Base-by-base conservation (phyloP, 805 yeast species). In the Saccharomycopsis malanga region DNA sequence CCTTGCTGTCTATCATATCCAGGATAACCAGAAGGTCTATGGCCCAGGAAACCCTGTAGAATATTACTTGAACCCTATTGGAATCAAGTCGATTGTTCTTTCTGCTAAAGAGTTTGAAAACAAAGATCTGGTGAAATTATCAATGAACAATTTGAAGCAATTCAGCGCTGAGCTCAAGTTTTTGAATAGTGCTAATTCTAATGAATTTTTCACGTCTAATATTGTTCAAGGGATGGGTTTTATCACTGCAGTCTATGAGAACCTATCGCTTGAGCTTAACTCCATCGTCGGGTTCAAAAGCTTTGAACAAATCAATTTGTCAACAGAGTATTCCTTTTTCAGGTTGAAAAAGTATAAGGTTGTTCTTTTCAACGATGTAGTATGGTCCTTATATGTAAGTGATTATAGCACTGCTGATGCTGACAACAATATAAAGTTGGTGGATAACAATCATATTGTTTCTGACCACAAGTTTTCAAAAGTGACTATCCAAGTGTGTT, bases 221-320 rank as follows among this genome's bases (percentile, higher is more conserved):
- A 53, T 79, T 38, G 80, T 76, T 14, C 75, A 73, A 57, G 84
- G 84, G 48, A 73, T 76, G 77, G 84, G 83, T 17, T 69, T 76
- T 53, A 67, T 68, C 4, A 70, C 80, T 3, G 77, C 73, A 24
- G 58, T 76, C 23, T 73, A 73, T 56, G 62, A 72, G 55, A 55
- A 59, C 45, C 62, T 77, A 54, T 65, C 72, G 24, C 74, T 80
- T 15, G 55, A 61, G 18, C 55, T 79, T 24, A 67, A 65, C 53
- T 66, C 79, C 1, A 68, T 67, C 49, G 63, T 72, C 38, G 82
- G 80, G 4, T 58, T 78, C 48, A 44, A 56, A 18, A 52, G 68
- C 15, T 59, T 77, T 38, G 61, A 66, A 39, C 60, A 36, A 15
- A 20, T 45, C 5, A 66, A 62, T 21, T 59, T 55, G 1, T 65